These are phyloP conservation scores for Tetrahymena malaccensis DNA, from an alignment of 73 alveolate species.

Conservation along the genomic window DNA sequence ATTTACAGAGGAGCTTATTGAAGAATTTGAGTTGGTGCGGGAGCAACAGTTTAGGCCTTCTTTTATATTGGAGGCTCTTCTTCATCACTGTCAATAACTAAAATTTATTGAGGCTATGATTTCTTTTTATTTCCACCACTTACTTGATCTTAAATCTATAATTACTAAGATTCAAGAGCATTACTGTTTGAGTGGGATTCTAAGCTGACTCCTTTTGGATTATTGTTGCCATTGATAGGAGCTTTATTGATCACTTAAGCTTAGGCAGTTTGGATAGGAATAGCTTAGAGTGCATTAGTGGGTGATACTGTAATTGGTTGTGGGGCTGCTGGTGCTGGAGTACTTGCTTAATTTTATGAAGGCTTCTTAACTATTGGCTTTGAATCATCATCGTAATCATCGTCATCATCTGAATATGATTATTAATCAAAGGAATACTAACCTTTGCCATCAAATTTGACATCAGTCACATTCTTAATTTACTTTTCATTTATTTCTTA, in stretches of 20 bases:
- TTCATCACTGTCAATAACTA: not conserved
- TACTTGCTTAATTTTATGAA: not conserved
- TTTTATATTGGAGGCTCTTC: not conserved
- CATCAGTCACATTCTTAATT: not conserved
- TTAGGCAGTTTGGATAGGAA: too few species aligned
- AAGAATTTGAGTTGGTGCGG: not conserved
- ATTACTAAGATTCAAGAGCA: not conserved
- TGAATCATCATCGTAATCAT: not conserved
- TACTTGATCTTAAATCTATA: not conserved
- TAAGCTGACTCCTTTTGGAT: not conserved
- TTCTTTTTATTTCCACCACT: not conserved
- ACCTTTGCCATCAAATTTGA: not conserved
- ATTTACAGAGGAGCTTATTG: not conserved
- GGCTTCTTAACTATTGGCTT: not conserved
- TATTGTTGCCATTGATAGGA: not conserved
- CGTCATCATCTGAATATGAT: not conserved
- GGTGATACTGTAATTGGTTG: not conserved
- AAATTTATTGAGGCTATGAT: not conserved
- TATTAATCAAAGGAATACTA: not conserved
- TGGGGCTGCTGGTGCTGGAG: not conserved
- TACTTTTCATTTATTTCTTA: not conserved
- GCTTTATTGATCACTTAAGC: not conserved
- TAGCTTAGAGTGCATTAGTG: not conserved
- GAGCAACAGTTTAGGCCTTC: not conserved
- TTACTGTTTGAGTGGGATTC: not conserved